These are phyloP conservation scores for Rhododendron ferrugineum DNA, from an alignment of 148 eudicot genomes.

Conservation along the genomic window DNA sequence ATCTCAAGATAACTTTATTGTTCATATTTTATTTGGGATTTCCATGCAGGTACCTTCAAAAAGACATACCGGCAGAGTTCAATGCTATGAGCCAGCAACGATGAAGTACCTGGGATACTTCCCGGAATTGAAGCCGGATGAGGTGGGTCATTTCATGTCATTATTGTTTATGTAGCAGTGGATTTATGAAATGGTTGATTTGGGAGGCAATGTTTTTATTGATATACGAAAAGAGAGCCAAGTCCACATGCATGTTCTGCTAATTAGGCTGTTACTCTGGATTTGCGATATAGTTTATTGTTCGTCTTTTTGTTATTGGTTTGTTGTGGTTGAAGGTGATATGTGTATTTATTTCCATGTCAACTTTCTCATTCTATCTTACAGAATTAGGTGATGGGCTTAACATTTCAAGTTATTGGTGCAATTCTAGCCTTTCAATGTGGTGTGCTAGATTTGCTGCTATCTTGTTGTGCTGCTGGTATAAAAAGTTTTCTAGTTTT, in stretches of 20 bases:
- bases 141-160: conserved; percentile 40
- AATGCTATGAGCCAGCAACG: conserved; percentile 98
- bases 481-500: not conserved
- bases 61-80: conserved; percentile 89
- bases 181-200: not conserved
- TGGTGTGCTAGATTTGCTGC: not conserved
- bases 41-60: conserved; percentile 78
- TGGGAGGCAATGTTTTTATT: not conserved
- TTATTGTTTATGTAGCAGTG: not conserved
- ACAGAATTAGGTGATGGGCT: not conserved
- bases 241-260: not conserved
- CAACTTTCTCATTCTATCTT: not conserved
- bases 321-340: not conserved
- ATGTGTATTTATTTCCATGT: not conserved
- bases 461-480: not conserved
- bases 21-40: conserved; percentile 6
- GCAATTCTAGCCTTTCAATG: not conserved
- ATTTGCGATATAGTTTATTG: not conserved
- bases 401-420: not conserved
- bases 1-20: not conserved
- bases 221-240: not conserved
- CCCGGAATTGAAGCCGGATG: conserved; percentile 76
- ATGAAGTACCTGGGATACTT: conserved; percentile 95
- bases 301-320: not conserved
- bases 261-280: not conserved